Base-by-base conservation (phyloP, 768 basidiomycete species). In the Boletus edulis region DNA sequence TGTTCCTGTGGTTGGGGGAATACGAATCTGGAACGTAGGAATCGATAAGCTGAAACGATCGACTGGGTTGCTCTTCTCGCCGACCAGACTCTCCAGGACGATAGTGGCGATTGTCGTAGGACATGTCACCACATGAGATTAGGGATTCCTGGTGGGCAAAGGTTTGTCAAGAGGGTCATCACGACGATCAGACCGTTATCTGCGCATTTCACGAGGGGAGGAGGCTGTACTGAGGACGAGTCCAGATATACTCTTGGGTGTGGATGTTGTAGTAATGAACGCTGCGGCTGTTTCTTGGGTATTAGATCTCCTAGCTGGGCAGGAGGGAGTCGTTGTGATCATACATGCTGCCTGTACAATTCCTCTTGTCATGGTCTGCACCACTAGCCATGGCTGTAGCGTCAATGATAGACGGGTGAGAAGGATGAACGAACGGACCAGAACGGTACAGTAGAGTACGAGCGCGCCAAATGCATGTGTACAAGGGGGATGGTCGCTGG, bases 101-200 rank as follows among this genome's bases (percentile, higher is more conserved):
- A 67, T 88, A 87, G 66, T 86, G 83, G 29, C 86, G 80, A 66
- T 87, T 86, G 53, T 79, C 73, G 52, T 79, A 83, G 17, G 82
- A 78, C 52, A 86, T 75, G 59, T 61, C 57, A 38, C 55, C 58
- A 62, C 68, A 68, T 61, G 66, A 56, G 29, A 54, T 55, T 17
- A 55, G 34, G 58, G 49, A 52, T 55, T 69, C 62, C 62, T 69
- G 51, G 49, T 59, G 44, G 60, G 51, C 45, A 64, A 55, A 42
- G 55, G 42, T 47, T 59, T 67, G 56, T 72, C 69, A 58, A 62
- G 65, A 24, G 47, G 24, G 45, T 67, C 65, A 40, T 73, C 65
- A 59, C 57, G 64, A 50, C 52, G 62, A 35, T 60, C 67, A 46
- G 66, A 54, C 9, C 62, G 65, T 22, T 65, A 65, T 14, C 51